Base-by-base conservation (phyloP, 2,329 filamentous ascomycete species). In the Colletotrichum lindemuthianum region DNA sequence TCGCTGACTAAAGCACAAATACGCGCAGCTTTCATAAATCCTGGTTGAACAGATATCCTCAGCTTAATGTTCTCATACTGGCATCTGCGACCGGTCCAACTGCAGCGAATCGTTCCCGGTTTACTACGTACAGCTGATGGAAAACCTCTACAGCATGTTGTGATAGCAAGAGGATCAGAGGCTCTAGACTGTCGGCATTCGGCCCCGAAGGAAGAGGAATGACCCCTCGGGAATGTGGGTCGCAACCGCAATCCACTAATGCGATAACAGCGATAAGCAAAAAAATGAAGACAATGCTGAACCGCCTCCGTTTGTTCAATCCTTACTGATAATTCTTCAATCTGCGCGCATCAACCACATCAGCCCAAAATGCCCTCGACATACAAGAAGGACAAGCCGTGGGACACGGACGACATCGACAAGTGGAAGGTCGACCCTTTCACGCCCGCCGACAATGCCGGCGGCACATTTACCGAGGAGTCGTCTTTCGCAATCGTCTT, bases 391-490 rank as follows among this genome's bases (percentile, higher is more conserved):
- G 92, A 96, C 3, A 97, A 97, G 78, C 92, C 93, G 59, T 96
- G 94, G 94, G 94, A 97, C 73, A 97, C 94, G 60, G 94, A 97
- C 68, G 96, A 97, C 73, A 92, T 98, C 69, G 95, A 98, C 81
- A 97, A 97, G 78, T 98, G 93, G 93, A 95, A 93, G 88, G 82
- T 94, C 72, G 93, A 97, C 43, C 80, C 88, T 34, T 98, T 98
- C 80, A 95, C 88, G 45, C 87, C 92, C 52, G 88, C 92, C 69
- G 91, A 98, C 80, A 98, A 98, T 79, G 79, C 82, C 37, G 92
- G 87, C 59, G 96, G 96, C 69, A 90, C 91, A 16, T 97, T 99
- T 76, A 86, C 90, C 57, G 95, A 99, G 78, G 96, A 98, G 81
- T 97, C 93, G 1, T 93, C 92, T 6, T 99, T 99, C 76, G 84